Base-by-base conservation (phyloP, 2,329 filamentous ascomycete genomes). In the Colletotrichum trifolii region DNA sequence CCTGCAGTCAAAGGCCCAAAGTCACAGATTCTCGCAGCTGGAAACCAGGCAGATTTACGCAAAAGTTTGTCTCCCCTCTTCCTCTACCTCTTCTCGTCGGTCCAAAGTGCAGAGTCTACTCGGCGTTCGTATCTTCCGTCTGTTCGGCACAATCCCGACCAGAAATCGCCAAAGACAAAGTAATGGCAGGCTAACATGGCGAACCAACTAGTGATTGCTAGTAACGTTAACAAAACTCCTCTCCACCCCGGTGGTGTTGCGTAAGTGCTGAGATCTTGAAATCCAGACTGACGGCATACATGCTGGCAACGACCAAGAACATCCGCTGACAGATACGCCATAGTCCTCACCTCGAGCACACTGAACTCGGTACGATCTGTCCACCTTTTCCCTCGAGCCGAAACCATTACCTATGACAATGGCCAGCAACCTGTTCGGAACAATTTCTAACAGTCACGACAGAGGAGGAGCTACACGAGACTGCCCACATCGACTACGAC, bases 401-500 rank as follows among this genome's bases (percentile, higher is more conserved):
- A 54, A 25, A 25, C 52, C 50, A 57, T 62, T 9, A 46, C 48
- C 45, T 60, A 17, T 39, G 25, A 40, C 39, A 38, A 33, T 60
- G 34, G 12, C 35, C 17, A 3, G 7, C 13, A 11, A 39, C 38
- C 9, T 6, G n/a, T 5, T 42, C n/a, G 15, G 46, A 35, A 57
- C 48, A 36, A n/a, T 55, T 12, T 54, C 54, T 59, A 46, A 66
- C 38, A 25, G 13, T n/a, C 25, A 46, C 17, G 38, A 57, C 70
- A 83, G 86, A 99, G 83, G 94, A 98, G 83, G 93, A 70, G 80
- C 91, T 99, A 68, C 94, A 98, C 81, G 93, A 97, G 82, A 94
- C 91, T 77, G 96, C 96, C 72, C 95, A 99, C 87, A 99, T 99
- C 77, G 96, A 99, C 87, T 99, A 98, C 79, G 92, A 98, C 82